phyloP scores from a whole-genome alignment of 345 rosid genomes.

The Mercurialis annua region DNA sequence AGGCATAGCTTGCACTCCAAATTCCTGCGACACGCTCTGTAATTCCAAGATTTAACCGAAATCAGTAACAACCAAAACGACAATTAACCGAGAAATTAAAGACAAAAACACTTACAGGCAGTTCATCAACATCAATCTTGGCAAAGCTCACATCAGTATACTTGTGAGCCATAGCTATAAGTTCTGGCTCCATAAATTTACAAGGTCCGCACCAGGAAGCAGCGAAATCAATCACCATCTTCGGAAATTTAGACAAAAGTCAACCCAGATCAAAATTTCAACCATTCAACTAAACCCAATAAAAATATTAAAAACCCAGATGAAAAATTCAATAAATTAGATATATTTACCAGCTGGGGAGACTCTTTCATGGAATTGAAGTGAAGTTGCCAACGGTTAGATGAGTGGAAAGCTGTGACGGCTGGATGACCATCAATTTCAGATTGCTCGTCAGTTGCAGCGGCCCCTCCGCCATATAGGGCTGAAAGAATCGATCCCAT shows the following conservation, averaged over 20 bases:
- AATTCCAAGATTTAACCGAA: neutral
- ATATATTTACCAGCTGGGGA: constrained; percentile 47
- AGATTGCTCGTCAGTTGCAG: constrained; percentile 10
- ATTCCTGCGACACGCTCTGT: constrained; percentile 74
- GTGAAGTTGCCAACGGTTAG: constrained; percentile 72
- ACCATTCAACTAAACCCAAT: too few relatives aligned
- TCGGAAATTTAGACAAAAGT: neutral
- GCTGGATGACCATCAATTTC: constrained; percentile 22
- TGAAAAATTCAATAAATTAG: neutral
- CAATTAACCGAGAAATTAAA: neutral
- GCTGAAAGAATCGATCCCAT: constrained; percentile 50
- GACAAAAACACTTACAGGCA: constrained; percentile 45
- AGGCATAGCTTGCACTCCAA: constrained; percentile 75
- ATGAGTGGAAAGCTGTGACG: constrained; percentile 55
- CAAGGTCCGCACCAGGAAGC: constrained; percentile 95
- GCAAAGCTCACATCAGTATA: constrained; percentile 58
- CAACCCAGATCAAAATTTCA: too few relatives aligned
- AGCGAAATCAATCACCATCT: constrained; percentile 77
- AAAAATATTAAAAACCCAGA: neutral
- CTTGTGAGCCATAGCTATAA: constrained; percentile 42
- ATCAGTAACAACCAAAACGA: neutral
- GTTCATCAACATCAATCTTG: constrained; percentile 83
- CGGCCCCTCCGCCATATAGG: constrained; percentile 3
- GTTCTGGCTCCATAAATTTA: constrained; percentile 58
- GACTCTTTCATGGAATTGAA: constrained; percentile 58